Evolutionary conservation across 768 basidiomycete genomes (phyloP).

Genomic region (Asterophora parasitica): DNA sequence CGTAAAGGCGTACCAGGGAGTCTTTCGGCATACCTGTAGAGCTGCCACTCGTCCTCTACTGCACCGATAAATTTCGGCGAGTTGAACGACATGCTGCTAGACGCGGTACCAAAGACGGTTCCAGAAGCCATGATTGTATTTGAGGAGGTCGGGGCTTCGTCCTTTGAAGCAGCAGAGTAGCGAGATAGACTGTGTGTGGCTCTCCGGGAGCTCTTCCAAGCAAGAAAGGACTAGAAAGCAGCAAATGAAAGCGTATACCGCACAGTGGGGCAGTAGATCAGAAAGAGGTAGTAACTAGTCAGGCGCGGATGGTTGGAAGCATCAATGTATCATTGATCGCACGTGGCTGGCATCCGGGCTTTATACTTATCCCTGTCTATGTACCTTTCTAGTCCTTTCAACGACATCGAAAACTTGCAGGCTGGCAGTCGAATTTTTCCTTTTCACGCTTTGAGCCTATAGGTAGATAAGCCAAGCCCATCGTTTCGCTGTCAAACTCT

Average conservation of each 20-base stretch:
- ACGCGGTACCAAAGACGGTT: conserved; percentile 1
- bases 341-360: neutral
- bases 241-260: neutral
- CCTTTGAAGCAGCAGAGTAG: neutral
- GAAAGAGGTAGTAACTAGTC: neutral
- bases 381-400: too few relatives aligned
- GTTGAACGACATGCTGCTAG: conserved; percentile 8
- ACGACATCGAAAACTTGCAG: too few relatives aligned
- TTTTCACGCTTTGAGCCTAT: too few relatives aligned
- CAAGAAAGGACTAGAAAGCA: conserved; percentile 1
- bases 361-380: too few relatives aligned
- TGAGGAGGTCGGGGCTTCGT: conserved; percentile 5
- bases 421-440: too few relatives aligned
- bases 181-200: neutral
- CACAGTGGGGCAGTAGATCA: neutral
- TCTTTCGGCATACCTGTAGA: conserved; percentile 56
- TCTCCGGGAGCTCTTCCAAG: conserved; percentile 5
- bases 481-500: too few relatives aligned
- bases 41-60: conserved; percentile 78
- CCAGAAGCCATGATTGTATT: conserved; percentile 16
- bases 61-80: conserved; percentile 61
- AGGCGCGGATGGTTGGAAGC: neutral
- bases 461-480: too few relatives aligned
- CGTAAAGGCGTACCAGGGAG: neutral
- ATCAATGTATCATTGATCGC: too few relatives aligned